Percentiles rank a stretch among this genome's conserved stretches.
phyloP scores from a whole-genome alignment of 495 filamentous ascomycete species.

The Thozetella sp. region DNA sequence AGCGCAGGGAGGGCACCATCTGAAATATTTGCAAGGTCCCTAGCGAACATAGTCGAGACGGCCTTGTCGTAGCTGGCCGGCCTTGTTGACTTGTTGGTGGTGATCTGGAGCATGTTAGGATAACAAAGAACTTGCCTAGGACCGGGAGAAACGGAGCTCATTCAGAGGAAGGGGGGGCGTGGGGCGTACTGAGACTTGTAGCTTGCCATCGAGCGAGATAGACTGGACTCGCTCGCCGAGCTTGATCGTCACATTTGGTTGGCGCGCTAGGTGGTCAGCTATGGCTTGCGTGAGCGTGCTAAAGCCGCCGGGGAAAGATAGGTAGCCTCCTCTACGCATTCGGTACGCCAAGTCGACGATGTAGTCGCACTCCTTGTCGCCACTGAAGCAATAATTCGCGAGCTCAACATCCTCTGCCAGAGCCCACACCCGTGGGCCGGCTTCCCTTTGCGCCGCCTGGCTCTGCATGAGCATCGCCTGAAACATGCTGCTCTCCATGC shows the following conservation, averaged over 20 bases:
- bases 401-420: background rate
- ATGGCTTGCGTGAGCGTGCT: constrained; percentile 51
- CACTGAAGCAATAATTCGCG: background rate
- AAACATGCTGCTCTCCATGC: constrained; percentile 55
- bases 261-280: constrained; percentile 38
- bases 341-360: constrained; percentile 6
- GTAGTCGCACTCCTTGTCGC: background rate
- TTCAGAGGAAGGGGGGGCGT: background rate
- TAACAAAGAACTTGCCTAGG: background rate
- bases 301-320: constrained; percentile 61
- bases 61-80: constrained; percentile 56
- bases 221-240: constrained; percentile 37
- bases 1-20: constrained; percentile 50
- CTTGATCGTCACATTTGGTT: constrained; percentile 56
- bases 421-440: background rate
- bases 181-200: constrained; percentile 15
- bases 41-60: constrained; percentile 69
- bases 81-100: constrained; percentile 13
- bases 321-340: background rate
- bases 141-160: constrained; percentile 1
- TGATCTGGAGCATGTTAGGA: constrained; percentile 22
- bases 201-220: constrained; percentile 17
- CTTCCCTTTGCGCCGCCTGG: background rate
- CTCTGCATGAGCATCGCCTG: background rate
- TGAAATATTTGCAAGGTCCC: constrained; percentile 43